Percentiles rank a stretch among this genome's conserved stretches.
phyloP scores from a whole-genome alignment of 768 basidiomycete genomes.

The Jaapia argillacea region DNA sequence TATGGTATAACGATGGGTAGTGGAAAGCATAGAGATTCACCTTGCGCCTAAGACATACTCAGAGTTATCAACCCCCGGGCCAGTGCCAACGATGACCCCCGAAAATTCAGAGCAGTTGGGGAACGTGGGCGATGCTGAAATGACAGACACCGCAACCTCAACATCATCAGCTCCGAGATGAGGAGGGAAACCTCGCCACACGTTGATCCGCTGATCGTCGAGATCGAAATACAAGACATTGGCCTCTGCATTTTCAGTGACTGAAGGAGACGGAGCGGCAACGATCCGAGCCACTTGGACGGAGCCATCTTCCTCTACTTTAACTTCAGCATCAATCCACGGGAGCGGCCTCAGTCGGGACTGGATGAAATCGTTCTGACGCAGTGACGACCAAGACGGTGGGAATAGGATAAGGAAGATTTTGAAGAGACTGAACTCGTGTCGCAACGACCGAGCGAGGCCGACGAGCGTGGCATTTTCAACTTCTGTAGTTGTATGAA shows the following conservation, averaged over 20 bases:
- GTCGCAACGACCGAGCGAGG: constrained; percentile 4
- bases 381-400: constrained; percentile 2
- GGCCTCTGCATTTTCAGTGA: background rate
- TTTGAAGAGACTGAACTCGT: constrained; percentile 5
- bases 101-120: constrained; percentile 2
- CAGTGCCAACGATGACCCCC: too few relatives aligned
- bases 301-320: constrained; percentile 2
- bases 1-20: too few relatives aligned
- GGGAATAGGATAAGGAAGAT: constrained; percentile 1
- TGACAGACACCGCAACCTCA: constrained; percentile 2
- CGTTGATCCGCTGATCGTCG: too few relatives aligned
- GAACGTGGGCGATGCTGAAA: background rate
- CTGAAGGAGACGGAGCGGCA: constrained; percentile 2
- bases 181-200: constrained; percentile 6
- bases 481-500: constrained; percentile 3
- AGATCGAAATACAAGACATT: constrained; percentile 3
- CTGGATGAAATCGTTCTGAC: constrained; percentile 1
- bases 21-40: too few relatives aligned
- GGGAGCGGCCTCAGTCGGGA: constrained; percentile 1
- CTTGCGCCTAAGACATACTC: too few relatives aligned
- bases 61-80: too few relatives aligned
- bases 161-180: constrained; percentile 3
- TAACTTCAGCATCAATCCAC: constrained; percentile 4
- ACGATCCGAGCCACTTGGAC: constrained; percentile 6
- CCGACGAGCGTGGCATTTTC: background rate